Base-by-base conservation (phyloP, 371 early-diverging fungal species). In the Encephalitozoon romaleae region DNA sequence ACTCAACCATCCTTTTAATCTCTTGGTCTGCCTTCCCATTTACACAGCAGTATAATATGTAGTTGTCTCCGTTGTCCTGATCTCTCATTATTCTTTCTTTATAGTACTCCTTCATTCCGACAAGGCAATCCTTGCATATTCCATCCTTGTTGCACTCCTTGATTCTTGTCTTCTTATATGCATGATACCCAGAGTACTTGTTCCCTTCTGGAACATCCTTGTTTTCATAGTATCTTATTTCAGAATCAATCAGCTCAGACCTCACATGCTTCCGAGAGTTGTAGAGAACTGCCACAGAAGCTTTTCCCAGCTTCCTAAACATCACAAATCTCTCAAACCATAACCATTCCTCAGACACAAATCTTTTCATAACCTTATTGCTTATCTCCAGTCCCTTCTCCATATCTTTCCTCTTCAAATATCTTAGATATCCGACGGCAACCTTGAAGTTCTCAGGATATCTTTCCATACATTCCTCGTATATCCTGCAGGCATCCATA, bases 201-300 rank as follows among this genome's bases (percentile, higher is more conserved):
- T 49, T 73, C 38, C 11, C 47, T 52, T 34, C 42, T 11, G 64
- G 32, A 18, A 64, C 49, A 11, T 49, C 51, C 18, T 73, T 73
- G 55, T 73, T 73, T 25, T 73, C 73, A 15, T 65, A 49, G 25
- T 73, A 73, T 23, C 38, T 55, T 26, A 73, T 73, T 23, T 73
- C 73, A 30, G 64, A 51, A 12, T 73, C 47, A 41, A 73, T 38
- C 53, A 73, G 66, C 32, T 64, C 66, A 32, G 39, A 70, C 15
- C 25, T 53, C 8, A 70, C 26, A 53, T 70, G 38, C 53, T 39
- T 70, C 25, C 55, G 49, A 38, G 28, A 55, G 34, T 64, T 73
- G 28, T 55, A 55, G 6, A 73, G 38, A 51, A 55, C 28, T 4
- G 45, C 32, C 26, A 65, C 52, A 32, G 59, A 38, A 9, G 26